Evolutionary conservation across 495 filamentous ascomycete genomes (phyloP).

Genomic region (Recurvomyces mirabilis): DNA sequence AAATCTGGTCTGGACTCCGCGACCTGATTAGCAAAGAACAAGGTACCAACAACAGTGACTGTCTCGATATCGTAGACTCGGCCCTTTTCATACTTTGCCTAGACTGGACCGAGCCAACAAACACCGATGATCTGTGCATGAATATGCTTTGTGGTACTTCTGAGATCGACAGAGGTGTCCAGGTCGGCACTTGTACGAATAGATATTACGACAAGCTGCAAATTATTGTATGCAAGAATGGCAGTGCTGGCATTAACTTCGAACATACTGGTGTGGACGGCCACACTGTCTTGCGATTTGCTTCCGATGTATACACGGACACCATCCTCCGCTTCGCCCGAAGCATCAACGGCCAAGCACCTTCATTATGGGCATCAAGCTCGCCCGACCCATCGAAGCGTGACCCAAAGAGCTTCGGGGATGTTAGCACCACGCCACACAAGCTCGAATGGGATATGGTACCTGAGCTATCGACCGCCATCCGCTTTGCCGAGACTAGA

Average conservation of each 20-base stretch:
- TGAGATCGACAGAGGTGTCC: slow-evolving; percentile 81
- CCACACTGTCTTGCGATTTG: slow-evolving; percentile 91
- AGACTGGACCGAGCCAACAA: slow-evolving; percentile 78
- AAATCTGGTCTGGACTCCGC: slow-evolving; percentile 83
- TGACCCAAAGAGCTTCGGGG: slow-evolving; percentile 85
- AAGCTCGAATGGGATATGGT: slow-evolving; percentile 98
- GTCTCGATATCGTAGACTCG: slow-evolving; percentile 85
- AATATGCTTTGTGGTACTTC: slow-evolving; percentile 98
- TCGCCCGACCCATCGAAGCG: slow-evolving; percentile 90
- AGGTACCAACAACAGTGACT: slow-evolving; percentile 88
- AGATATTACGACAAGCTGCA: slow-evolving; percentile 99
- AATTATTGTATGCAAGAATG: slow-evolving; percentile 98
- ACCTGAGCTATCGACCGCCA: slow-evolving; percentile 78
- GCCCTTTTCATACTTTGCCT: slow-evolving; percentile 86
- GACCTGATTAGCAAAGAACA: slow-evolving; percentile 82
- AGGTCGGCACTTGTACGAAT: slow-evolving; percentile 95
- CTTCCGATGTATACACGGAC: slow-evolving; percentile 93
- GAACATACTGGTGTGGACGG: slow-evolving; percentile 98
- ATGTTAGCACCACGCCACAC: slow-evolving; percentile 86
- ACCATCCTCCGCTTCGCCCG: slow-evolving; percentile 93
- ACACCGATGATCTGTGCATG: slow-evolving; percentile 69
- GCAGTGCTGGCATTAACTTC: slow-evolving; percentile 95
- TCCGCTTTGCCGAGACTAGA: slow-evolving; percentile 90
- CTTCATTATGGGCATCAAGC: slow-evolving; percentile 78
- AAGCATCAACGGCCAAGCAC: slow-evolving; percentile 91